Conservation (phyloP, 2,329 filamentous ascomycete species). For the Exophiala aquamarina region DNA sequence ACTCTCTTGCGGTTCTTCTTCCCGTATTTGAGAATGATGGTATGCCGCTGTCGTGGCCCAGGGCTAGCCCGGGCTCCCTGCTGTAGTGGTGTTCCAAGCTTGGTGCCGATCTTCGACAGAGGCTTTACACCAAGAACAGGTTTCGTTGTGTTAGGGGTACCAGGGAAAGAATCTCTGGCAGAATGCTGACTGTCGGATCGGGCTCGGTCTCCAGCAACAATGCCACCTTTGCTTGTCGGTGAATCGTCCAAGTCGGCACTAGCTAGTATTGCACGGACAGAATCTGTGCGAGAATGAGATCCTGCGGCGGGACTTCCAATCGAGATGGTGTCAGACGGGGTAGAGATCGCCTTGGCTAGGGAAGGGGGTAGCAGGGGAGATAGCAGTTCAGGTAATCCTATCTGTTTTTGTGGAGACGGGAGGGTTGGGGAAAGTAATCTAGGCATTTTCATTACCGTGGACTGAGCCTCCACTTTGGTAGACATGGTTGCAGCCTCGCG, state of each 20-base stretch:
- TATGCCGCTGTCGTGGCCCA: constrained; percentile 33
- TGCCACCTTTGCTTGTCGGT: constrained; percentile 9
- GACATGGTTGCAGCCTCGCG: neutral
- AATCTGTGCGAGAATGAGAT: constrained; percentile 19
- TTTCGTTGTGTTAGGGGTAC: constrained; percentile 16
- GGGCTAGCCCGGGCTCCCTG: constrained; percentile 24
- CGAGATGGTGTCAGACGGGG: constrained; percentile 8
- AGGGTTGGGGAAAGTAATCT: constrained; percentile 25
- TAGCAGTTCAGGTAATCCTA: constrained; percentile 23
- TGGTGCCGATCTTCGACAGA: constrained; percentile 15
- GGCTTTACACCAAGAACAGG: constrained; percentile 13
- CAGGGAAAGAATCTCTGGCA: constrained; percentile 18
- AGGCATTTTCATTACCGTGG: constrained; percentile 20
- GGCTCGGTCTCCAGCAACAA: constrained; percentile 13
- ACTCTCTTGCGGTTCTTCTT: constrained; percentile 50
- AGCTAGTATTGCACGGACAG: constrained; percentile 24
- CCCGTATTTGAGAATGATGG: constrained; percentile 54
- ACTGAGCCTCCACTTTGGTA: constrained; percentile 8
- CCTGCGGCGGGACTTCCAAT: constrained; percentile 16
- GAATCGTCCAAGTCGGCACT: constrained; percentile 16
- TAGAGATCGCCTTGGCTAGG: constrained; percentile 22
- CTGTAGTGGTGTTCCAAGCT: constrained; percentile 14
- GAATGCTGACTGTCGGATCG: constrained; percentile 27
- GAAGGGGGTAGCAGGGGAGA: constrained; percentile 27
- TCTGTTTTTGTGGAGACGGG: constrained; percentile 23